Evolutionary conservation across 495 filamentous ascomycete genomes (phyloP).

Genomic region (Xylaria sp.): DNA sequence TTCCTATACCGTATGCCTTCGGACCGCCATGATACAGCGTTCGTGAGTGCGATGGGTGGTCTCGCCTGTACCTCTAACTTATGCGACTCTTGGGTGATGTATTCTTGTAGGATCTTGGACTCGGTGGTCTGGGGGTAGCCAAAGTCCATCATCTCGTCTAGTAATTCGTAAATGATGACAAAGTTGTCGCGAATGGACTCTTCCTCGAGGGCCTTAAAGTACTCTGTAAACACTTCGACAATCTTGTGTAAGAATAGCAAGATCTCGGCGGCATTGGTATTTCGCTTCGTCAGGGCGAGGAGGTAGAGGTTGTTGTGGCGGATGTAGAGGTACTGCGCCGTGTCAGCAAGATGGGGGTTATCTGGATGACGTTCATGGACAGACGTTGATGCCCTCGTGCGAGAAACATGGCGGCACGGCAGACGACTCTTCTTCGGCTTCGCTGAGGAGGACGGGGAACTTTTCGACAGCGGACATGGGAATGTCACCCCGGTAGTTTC

Average conservation of each 20-base stretch:
- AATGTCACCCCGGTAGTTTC: slow-evolving; percentile 98
- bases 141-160: slow-evolving; percentile 99
- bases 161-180: slow-evolving; percentile 97
- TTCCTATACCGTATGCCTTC: slow-evolving; percentile 99
- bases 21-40: slow-evolving; percentile 96
- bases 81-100: slow-evolving; percentile 99
- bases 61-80: slow-evolving; percentile 97
- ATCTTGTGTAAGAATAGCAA: slow-evolving; percentile 97
- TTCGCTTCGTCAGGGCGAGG: slow-evolving; percentile 96
- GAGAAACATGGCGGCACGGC: slow-evolving; percentile 98
- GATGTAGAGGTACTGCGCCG: slow-evolving; percentile 92
- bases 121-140: slow-evolving; percentile 99
- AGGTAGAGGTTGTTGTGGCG: slow-evolving; percentile 99
- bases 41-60: slow-evolving; percentile 99
- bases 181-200: slow-evolving; percentile 99
- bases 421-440: slow-evolving; percentile 99
- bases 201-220: slow-evolving; percentile 99
- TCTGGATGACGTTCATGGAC: slow-evolving; percentile 36
- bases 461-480: slow-evolving; percentile 99
- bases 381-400: slow-evolving; percentile 96
- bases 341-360: background rate
- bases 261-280: slow-evolving; percentile 98
- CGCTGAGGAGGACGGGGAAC: slow-evolving; percentile 94
- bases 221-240: slow-evolving; percentile 99
- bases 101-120: slow-evolving; percentile 98